Conservation (phyloP, 257 asterid species). For the Nicotiana tabacum region DNA sequence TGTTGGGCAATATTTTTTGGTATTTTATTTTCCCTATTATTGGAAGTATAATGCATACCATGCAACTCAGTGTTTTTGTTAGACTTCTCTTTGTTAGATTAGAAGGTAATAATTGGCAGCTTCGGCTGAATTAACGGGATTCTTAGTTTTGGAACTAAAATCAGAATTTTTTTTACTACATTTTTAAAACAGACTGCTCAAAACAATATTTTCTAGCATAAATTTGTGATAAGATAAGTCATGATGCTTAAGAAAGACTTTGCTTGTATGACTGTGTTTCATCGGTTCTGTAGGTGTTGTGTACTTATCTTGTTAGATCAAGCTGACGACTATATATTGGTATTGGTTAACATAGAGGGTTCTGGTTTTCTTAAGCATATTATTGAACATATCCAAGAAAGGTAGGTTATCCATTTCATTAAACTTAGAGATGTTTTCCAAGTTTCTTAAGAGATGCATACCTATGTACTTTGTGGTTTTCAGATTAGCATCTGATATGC, state of each 20-base stretch:
- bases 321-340: background rate
- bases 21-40: background rate
- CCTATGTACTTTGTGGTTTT: background rate
- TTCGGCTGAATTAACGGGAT: background rate
- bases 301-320: constrained; percentile 5
- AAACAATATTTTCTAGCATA: background rate
- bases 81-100: background rate
- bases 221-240: background rate
- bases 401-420: background rate
- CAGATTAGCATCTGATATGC: background rate
- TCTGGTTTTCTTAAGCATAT: background rate
- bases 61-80: background rate
- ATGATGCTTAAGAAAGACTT: background rate
- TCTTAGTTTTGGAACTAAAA: background rate
- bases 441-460: background rate
- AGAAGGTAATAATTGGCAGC: background rate
- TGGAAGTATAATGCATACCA: background rate
- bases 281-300: background rate
- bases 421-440: background rate
- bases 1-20: background rate
- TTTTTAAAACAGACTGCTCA: background rate
- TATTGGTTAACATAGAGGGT: background rate
- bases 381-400: constrained; percentile 1
- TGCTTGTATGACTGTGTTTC: background rate
- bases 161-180: background rate